Conservation (phyloP, 2,329 filamentous ascomycete genomes). For the Sporothrix pseudoabietina region DNA sequence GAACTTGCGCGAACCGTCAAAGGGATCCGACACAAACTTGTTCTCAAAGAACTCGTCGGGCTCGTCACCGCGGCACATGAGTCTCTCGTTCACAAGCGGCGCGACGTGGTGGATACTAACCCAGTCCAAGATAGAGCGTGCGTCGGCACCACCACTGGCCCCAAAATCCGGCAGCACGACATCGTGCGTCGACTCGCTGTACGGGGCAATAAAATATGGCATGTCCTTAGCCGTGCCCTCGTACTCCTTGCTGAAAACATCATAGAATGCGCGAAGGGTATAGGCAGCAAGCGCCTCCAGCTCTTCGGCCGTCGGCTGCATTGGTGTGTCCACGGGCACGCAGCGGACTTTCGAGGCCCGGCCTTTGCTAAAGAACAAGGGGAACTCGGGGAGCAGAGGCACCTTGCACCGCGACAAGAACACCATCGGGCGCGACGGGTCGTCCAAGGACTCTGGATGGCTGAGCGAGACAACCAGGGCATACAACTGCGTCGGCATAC, state of each 20-base stretch:
- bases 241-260: constrained; percentile 89
- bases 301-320: constrained; percentile 49
- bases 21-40: constrained; percentile 60
- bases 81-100: constrained; percentile 33
- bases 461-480: constrained; percentile 63
- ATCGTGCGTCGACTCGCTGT: constrained; percentile 37
- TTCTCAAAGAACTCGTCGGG: constrained; percentile 54
- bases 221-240: constrained; percentile 63
- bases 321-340: constrained; percentile 45
- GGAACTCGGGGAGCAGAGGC: constrained; percentile 66
- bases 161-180: constrained; percentile 35
- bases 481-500: constrained; percentile 58
- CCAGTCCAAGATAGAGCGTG: constrained; percentile 61
- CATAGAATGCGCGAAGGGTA: constrained; percentile 74
- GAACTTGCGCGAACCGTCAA: constrained; percentile 65
- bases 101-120: constrained; percentile 35
- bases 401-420: constrained; percentile 69
- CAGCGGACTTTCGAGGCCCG: constrained; percentile 61
- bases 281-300: constrained; percentile 65
- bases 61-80: constrained; percentile 48
- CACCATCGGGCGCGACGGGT: constrained; percentile 64
- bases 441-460: constrained; percentile 57
- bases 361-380: constrained; percentile 70
- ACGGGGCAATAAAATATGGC: constrained; percentile 81
- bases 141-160: constrained; percentile 29